Percentiles rank a stretch among this genome's conserved stretches.
Conservation (phyloP, 179 eudicot genomes). For the Gypsophila paniculata region DNA sequence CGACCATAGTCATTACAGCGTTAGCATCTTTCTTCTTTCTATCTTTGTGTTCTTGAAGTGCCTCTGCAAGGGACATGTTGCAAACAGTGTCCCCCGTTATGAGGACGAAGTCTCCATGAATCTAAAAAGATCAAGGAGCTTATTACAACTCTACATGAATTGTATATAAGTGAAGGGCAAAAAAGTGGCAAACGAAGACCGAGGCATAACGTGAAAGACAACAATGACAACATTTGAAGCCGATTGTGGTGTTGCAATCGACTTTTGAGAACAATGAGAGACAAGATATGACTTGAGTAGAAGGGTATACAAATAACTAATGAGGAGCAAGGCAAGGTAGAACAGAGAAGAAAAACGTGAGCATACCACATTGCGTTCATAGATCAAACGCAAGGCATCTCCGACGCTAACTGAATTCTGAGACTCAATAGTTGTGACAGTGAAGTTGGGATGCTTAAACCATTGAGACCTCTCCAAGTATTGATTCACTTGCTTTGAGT, state of each 20-base stretch:
- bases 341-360: slow-evolving; percentile 10
- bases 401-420: slow-evolving; percentile 77
- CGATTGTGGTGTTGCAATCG: neutral
- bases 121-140: slow-evolving; percentile 35
- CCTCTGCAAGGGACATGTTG: slow-evolving; percentile 80
- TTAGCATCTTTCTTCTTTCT: slow-evolving; percentile 77
- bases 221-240: neutral
- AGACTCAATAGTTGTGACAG: slow-evolving; percentile 76
- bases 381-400: slow-evolving; percentile 84
- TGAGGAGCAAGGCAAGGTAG: neutral
- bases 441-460: slow-evolving; percentile 68
- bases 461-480: slow-evolving; percentile 73
- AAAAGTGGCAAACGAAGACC: neutral
- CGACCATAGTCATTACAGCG: slow-evolving; percentile 93
- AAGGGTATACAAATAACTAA: slow-evolving; percentile 13
- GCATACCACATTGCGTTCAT: slow-evolving; percentile 80
- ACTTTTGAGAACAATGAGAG: neutral
- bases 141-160: neutral
- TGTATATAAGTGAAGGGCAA: neutral
- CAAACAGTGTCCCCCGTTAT: slow-evolving; percentile 86
- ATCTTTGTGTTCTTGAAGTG: slow-evolving; percentile 84
- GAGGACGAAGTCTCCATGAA: slow-evolving; percentile 85
- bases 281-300: neutral
- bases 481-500: slow-evolving; percentile 80
- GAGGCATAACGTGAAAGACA: neutral